phyloP scores from a whole-genome alignment of 345 rosid species.

The Limnanthes douglasii region DNA sequence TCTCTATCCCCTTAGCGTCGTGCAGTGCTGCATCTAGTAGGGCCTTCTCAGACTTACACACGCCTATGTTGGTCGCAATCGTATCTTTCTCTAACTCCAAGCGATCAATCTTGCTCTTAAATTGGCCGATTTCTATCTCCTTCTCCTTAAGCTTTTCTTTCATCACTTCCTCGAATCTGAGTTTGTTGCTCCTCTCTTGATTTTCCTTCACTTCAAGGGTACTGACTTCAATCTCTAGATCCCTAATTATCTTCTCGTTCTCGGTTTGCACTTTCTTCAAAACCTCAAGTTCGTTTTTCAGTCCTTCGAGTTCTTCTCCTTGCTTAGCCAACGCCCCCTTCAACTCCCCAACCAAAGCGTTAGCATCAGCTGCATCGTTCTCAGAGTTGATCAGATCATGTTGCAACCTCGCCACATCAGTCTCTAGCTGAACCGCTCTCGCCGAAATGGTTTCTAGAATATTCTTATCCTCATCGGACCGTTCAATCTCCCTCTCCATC shows the following conservation, averaged over 20 bases:
- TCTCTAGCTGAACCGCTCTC: constrained; percentile 57
- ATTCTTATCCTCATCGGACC: constrained; percentile 33
- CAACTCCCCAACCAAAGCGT: constrained; percentile 21
- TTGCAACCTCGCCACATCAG: constrained; percentile 41
- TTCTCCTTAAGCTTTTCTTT: constrained; percentile 34
- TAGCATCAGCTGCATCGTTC: constrained; percentile 34
- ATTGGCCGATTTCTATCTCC: constrained; percentile 26
- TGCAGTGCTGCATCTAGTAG: constrained; percentile 14
- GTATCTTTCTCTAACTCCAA: constrained; percentile 24
- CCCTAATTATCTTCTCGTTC: constrained; percentile 41
- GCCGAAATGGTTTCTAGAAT: constrained; percentile 26
- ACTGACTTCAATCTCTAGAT: constrained; percentile 58
- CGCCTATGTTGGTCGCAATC: constrained; percentile 20
- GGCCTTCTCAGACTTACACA: constrained; percentile 20
- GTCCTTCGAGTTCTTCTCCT: constrained; percentile 16
- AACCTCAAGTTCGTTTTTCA: constrained; percentile 33
- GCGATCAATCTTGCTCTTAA: constrained; percentile 22
- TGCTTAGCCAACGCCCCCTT: constrained; percentile 29
- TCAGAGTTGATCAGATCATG: constrained; percentile 40
- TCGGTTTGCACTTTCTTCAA: constrained; percentile 45
- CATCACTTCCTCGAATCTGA: constrained; percentile 45
- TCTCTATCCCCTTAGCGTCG: constrained; percentile 17
- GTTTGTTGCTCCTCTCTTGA: constrained; percentile 54
- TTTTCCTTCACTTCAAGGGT: constrained; percentile 35
- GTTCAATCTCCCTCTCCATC: constrained; percentile 35